Evolutionary conservation across 2,329 filamentous ascomycete species (phyloP), one percentile per base, ranked within the genome.

Genomic region (Exophiala oligosperma): DNA sequence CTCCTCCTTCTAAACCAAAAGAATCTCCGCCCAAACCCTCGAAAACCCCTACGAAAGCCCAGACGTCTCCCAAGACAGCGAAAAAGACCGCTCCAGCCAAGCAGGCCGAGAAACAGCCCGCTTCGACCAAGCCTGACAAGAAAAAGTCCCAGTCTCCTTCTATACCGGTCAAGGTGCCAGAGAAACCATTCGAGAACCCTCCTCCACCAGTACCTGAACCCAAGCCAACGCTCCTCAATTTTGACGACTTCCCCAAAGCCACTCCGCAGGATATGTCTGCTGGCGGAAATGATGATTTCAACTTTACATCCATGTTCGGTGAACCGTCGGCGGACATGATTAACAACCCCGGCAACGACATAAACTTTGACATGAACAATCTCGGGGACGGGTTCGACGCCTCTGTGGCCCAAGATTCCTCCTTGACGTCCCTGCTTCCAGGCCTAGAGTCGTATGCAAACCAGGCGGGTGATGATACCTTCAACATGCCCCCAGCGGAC

Each of bases 291-390:
- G 71, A 73, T 14, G 74, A 74, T 2, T 68, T 77, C 57, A 74
- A 74, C 47, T 76, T 77, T 54, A 73, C 75, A 50, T 72, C 74
- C 1, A 71, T 74, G 58, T 71, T 77, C 38, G 70, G 73, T 21
- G 70, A 73, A 12, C 65, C 66, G 23, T 68, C 68, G 38, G 62
- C 67, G 2, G 60, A 61, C 47, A 57, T 56, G 37, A 57, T 59
- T 47, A 60, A 59, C 17, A 44, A 32, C 12, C 32, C 46, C 11
- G 54, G 61, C 24, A 60, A 62, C 6, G 71, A 73, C 35, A 74
- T 77, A 48, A 70, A 72, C 48, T 69, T 77, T 14, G 70, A 73
- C 57, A 65, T 76, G 23, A 72, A 74, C 21, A 43, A 43, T 57
- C 74, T 77, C 65, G 70, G 69, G 21, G 71, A 75, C 52, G 71